Conservation (phyloP, 805 yeast genomes). For the Isabelozyma rhagii region DNA sequence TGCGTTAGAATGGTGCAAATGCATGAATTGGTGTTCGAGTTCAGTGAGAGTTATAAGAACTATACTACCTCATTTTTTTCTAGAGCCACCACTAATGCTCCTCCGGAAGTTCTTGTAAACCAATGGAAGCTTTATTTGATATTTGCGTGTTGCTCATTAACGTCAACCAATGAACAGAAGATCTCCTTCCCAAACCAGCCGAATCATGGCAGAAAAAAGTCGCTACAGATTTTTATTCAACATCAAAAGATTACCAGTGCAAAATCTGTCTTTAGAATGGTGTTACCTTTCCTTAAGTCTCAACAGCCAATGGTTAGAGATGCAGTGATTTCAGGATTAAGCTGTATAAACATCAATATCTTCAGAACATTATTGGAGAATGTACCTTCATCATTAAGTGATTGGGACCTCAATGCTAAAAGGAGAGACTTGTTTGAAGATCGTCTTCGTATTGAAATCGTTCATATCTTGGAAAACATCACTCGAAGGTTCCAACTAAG, state of each 20-base stretch:
- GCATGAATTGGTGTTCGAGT: constrained; percentile 62
- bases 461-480: constrained; percentile 68
- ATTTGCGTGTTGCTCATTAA: constrained; percentile 87
- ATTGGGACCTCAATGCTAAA: constrained; percentile 39
- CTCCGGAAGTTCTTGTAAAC: constrained; percentile 70
- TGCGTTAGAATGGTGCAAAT: constrained; percentile 86
- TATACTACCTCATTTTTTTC: constrained; percentile 35
- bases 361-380: constrained; percentile 79
- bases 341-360: constrained; percentile 87
- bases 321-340: constrained; percentile 84
- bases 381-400: constrained; percentile 56
- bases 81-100: constrained; percentile 26
- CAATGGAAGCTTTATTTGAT: constrained; percentile 89
- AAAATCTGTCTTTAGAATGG: constrained; percentile 81
- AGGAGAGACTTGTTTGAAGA: constrained; percentile 35
- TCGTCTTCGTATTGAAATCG: constrained; percentile 65
- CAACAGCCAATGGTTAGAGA: constrained; percentile 71
- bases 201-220: constrained; percentile 69
- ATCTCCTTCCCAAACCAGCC: constrained; percentile 49
- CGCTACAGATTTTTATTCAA: constrained; percentile 78
- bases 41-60: constrained; percentile 44
- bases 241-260: constrained; percentile 94
- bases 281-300: constrained; percentile 73
- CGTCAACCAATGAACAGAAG: constrained; percentile 85
- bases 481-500: constrained; percentile 58